Evolutionary conservation across 192 early-diverging fungal genomes (phyloP), one percentile per base, ranked within the genome.

Genomic region (Coemansia sp.): DNA sequence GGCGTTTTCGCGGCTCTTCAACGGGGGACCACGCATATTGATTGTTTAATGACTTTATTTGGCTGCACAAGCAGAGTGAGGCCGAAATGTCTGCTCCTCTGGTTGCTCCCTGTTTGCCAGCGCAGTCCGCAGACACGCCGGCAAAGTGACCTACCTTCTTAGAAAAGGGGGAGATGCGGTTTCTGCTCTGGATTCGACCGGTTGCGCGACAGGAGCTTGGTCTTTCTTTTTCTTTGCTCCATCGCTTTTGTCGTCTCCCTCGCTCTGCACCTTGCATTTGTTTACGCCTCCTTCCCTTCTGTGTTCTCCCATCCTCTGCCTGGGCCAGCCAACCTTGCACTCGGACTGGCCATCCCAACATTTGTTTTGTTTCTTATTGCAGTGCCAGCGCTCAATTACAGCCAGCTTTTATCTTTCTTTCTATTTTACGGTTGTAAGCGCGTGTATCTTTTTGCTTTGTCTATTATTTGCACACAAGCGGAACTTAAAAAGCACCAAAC

Each of bases 221-320:
- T 34, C 31, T 48, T 48, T 48, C 18, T 48, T 48, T 18, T 48
- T 48, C 12, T 48, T 14, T 44, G 14, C 40, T 44, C 40, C 11
- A 44, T 18, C n/a, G 17, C 47, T n/a, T 48, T 48, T 48, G 11
- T 44, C 15, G 11, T n/a, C 40, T 44, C 40, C 15, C 15, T 44
- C 40, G 40, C 40, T 44, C 40, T 20, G 47, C 46, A 44, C 8
- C 48, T 46, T 52, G 46, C 46, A 52, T 54, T 54, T 63, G 50
- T 63, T 23, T 63, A 42, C 50, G 37, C 37, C 48, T 62, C 48
- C 44, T 37, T 52, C 14, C n/a, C n/a, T 20, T 34, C 31, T 51
- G 47, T 11, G 11, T 50, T 24, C 60, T 48, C 61, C 31, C 31
- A 34, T 34, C 31, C 31, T 34, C 31, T 34, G 31, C 31, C 31